Evolutionary conservation across 768 basidiomycete genomes (phyloP).

Genomic region (Xanthoconium purpureum): DNA sequence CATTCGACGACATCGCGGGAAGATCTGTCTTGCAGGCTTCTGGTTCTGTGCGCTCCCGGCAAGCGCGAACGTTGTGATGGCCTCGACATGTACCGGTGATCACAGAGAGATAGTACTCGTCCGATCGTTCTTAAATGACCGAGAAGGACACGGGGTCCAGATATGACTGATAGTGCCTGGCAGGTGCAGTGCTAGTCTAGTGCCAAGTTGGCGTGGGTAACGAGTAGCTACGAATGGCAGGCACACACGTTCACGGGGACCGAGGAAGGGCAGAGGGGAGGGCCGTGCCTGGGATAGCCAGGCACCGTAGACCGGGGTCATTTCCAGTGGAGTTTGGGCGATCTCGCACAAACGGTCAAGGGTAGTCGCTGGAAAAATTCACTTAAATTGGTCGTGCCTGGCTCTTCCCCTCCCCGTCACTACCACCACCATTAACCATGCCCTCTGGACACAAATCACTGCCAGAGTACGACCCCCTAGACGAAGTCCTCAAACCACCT

Average conservation of each 20-base stretch:
- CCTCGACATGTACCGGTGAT: too few species aligned
- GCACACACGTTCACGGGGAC: neutral
- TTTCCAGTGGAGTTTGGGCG: slow-evolving; percentile 8
- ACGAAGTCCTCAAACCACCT: slow-evolving; percentile 63
- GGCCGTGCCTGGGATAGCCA: neutral
- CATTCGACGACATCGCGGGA: too few species aligned
- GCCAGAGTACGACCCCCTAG: slow-evolving; percentile 54
- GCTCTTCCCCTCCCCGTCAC: slow-evolving; percentile 4
- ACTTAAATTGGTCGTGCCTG: slow-evolving; percentile 27
- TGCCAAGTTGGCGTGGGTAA: too few species aligned
- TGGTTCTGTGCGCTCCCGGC: too few species aligned
- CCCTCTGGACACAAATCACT: slow-evolving; percentile 15
- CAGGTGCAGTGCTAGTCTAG: too few species aligned
- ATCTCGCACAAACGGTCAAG: neutral
- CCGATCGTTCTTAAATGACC: too few species aligned
- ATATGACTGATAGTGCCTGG: neutral
- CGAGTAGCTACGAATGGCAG: too few species aligned
- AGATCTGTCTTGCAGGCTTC: too few species aligned
- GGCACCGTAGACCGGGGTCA: slow-evolving; percentile 1
- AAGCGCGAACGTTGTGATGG: too few species aligned
- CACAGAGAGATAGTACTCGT: too few species aligned
- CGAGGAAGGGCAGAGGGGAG: slow-evolving; percentile 1
- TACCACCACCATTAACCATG: slow-evolving; percentile 25
- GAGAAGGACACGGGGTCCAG: too few species aligned
- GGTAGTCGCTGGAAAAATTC: too few species aligned